Percentiles rank a stretch among this genome's conserved stretches.
phyloP scores from a whole-genome alignment of 2,329 filamentous ascomycete genomes.

The Eutypella sp. region DNA sequence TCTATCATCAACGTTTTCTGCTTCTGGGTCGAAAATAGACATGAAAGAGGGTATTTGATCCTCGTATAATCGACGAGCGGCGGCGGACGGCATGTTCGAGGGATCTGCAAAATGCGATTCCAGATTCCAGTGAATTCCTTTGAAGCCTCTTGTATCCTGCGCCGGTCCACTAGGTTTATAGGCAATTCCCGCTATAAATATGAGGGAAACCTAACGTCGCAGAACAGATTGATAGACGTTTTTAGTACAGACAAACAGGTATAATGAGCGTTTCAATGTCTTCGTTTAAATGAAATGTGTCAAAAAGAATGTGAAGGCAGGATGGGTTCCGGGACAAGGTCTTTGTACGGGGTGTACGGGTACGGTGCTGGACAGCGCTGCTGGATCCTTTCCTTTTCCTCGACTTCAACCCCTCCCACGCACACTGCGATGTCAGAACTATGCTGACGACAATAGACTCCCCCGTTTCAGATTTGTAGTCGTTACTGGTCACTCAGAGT shows the following conservation, averaged over 20 bases:
- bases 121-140: too few relatives aligned
- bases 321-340: conserved; percentile 16
- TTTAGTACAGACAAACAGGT: background rate
- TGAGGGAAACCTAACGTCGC: background rate
- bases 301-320: conserved; percentile 19
- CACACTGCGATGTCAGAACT: conserved; percentile 10
- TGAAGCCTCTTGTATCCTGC: too few relatives aligned
- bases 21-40: conserved; percentile 67
- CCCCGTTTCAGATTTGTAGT: too few relatives aligned
- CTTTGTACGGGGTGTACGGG: too few relatives aligned
- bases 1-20: conserved; percentile 48
- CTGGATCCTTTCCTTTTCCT: conserved; percentile 41
- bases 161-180: too few relatives aligned
- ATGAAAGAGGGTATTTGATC: conserved; percentile 72
- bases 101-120: conserved; percentile 2
- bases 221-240: conserved; percentile 4
- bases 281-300: conserved; percentile 13
- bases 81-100: conserved; percentile 56
- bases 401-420: conserved; percentile 17
- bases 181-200: too few relatives aligned
- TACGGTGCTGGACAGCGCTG: conserved; percentile 48
- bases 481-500: too few relatives aligned
- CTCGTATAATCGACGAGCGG: conserved; percentile 57
- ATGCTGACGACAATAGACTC: background rate
- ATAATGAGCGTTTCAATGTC: conserved; percentile 4